Percentiles rank a stretch among this genome's conserved stretches.
Conservation (phyloP, 805 yeast species). For the Pichia eremophila region DNA sequence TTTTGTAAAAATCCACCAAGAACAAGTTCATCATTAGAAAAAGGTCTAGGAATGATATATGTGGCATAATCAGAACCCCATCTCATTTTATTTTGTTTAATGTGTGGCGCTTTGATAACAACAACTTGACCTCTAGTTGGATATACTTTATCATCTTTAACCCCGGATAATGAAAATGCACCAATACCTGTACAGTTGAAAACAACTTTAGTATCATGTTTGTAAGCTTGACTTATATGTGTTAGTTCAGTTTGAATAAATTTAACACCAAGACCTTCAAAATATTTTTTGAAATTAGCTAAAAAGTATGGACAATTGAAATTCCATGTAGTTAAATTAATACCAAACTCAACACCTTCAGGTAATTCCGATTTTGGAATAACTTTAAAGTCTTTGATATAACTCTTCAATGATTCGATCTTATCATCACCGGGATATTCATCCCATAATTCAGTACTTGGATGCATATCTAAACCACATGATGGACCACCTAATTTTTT, state of each 20-base stretch:
- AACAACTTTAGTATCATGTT: slow-evolving; percentile 33
- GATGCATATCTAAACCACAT: slow-evolving; percentile 45
- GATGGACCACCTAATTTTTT: slow-evolving; percentile 38
- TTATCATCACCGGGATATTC: slow-evolving; percentile 36
- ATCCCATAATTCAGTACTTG: slow-evolving; percentile 57
- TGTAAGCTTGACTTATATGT: slow-evolving; percentile 49
- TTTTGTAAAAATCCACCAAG: slow-evolving; percentile 69
- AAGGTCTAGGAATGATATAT: slow-evolving; percentile 65
- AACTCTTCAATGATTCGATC: slow-evolving; percentile 36
- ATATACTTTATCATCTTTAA: slow-evolving; percentile 47
- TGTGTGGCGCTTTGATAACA: slow-evolving; percentile 60
- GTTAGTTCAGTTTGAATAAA: slow-evolving; percentile 38
- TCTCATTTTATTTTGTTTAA: slow-evolving; percentile 45
- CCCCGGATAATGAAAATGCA: slow-evolving; percentile 55
- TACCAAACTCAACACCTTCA: slow-evolving; percentile 46
- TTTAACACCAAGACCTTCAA: slow-evolving; percentile 40
- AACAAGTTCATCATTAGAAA: slow-evolving; percentile 54
- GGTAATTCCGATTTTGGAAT: slow-evolving; percentile 36
- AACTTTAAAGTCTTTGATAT: slow-evolving; percentile 38
- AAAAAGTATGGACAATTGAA: slow-evolving; percentile 65
- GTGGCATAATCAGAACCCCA: slow-evolving; percentile 60
- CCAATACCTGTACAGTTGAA: slow-evolving; percentile 77
- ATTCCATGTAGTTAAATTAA: slow-evolving; percentile 51
- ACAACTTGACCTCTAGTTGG: slow-evolving; percentile 81
- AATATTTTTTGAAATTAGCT: slow-evolving; percentile 34